Conservation (phyloP, 768 basidiomycete species). For the Tulasnella sp. region DNA sequence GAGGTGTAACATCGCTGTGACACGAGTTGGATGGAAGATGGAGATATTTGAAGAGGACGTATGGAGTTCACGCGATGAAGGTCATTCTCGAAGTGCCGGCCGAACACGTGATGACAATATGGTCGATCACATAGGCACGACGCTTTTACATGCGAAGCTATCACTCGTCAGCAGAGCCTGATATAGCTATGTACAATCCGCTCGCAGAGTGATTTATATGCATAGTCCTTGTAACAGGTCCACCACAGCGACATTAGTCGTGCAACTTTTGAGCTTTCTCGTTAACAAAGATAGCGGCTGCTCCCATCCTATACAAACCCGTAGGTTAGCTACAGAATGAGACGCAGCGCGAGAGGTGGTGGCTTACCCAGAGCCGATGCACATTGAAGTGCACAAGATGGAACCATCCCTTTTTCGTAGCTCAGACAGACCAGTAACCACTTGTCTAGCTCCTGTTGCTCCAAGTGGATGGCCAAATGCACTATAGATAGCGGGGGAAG, state of each 20-base stretch:
- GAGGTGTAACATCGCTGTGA: too few relatives aligned
- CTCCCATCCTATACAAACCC: constrained; percentile 16
- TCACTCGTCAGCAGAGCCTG: too few relatives aligned
- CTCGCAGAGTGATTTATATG: too few relatives aligned
- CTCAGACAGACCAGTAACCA: constrained; percentile 30
- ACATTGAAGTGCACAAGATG: constrained; percentile 33
- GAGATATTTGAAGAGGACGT: too few relatives aligned
- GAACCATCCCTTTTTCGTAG: constrained; percentile 30
- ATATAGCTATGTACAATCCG: too few relatives aligned
- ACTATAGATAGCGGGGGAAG: neutral
- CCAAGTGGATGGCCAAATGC: constrained; percentile 23
- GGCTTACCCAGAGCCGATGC: constrained; percentile 25
- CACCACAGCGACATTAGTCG: too few relatives aligned
- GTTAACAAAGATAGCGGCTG: constrained; percentile 14
- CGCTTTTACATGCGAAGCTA: too few relatives aligned
- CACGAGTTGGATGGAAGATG: too few relatives aligned
- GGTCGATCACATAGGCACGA: neutral
- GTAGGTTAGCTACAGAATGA: too few relatives aligned
- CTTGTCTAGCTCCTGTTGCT: constrained; percentile 29
- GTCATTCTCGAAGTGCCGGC: neutral
- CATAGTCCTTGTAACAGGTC: too few relatives aligned
- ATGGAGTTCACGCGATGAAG: too few relatives aligned
- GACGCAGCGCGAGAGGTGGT: neutral
- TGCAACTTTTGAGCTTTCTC: neutral
- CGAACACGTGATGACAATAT: neutral